phyloP scores from a whole-genome alignment of 495 filamentous ascomycete species.

The Penicillium salamii region DNA sequence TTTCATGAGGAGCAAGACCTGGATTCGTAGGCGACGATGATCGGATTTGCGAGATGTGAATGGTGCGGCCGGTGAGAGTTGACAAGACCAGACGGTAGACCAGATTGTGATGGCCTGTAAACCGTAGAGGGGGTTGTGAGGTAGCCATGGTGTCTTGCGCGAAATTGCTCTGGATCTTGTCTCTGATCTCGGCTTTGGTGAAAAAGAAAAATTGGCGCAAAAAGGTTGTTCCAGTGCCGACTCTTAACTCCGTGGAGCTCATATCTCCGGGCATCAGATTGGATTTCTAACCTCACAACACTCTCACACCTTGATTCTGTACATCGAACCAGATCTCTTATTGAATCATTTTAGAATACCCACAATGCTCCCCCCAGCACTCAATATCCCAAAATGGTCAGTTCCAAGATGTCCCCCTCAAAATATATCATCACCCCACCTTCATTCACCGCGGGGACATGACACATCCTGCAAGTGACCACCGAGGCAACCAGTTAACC shows the following conservation, averaged over 20 bases:
- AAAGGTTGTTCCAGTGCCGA: slow-evolving; percentile 24
- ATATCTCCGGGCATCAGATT: slow-evolving; percentile 27
- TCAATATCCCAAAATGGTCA: slow-evolving; percentile 88
- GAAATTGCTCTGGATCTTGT: slow-evolving; percentile 6
- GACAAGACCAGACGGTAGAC: slow-evolving; percentile 82
- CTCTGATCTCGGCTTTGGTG: slow-evolving; percentile 1
- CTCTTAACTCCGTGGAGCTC: slow-evolving; percentile 20
- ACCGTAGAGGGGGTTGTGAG: slow-evolving; percentile 54
- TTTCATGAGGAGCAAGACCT: slow-evolving; percentile 86
- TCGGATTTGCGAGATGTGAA: slow-evolving; percentile 93
- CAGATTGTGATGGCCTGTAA: slow-evolving; percentile 81
- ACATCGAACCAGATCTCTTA: neutral
- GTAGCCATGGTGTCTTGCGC: slow-evolving; percentile 33
- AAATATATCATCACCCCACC: neutral
- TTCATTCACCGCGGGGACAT: slow-evolving; percentile 11
- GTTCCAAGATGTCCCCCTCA: slow-evolving; percentile 1
- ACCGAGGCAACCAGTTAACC: neutral
- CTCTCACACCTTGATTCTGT: neutral
- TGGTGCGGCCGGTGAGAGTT: slow-evolving; percentile 82
- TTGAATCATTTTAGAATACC: neutral
- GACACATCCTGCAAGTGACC: neutral
- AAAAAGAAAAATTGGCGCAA: slow-evolving; percentile 36
- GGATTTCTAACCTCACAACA: slow-evolving; percentile 1
- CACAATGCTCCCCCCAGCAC: slow-evolving; percentile 41
- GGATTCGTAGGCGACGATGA: slow-evolving; percentile 77